Base-by-base conservation (phyloP, 176 grass and related monocot genomes). In the Zoysia pacifica region DNA sequence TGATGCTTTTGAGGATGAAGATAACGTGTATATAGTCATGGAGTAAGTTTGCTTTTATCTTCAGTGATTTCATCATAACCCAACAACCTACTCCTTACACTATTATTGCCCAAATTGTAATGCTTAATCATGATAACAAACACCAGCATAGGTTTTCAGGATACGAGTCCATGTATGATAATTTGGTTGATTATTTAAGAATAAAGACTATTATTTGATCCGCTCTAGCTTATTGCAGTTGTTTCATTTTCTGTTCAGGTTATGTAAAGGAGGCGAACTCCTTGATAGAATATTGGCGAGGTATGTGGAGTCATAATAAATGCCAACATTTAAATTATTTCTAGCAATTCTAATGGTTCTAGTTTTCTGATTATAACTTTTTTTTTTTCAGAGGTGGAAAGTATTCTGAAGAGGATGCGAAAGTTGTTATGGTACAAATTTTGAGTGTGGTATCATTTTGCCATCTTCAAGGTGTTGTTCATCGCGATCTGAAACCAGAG, bases 401-500 rank as follows among this genome's bases (percentile, higher is more conserved):
- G 76, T 99, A 99, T 72, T 93, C 97, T 48, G 97, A 99, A 91
- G 97, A 99, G 72, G 97, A 99, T 86, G 97, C 97, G 35, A 99
- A 96, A 65, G 75, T 73, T 37, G 90, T 99, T 51, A 91, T 99
- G 84, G 76, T 93, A 78, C 97, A 99, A 87, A 96, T 99, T 85
- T 89, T 99, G 86, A 84, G 81, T 91, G 82, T 93, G 55, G 93
- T 96, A 55, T 95, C 97, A 42, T 99, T 93, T 76, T 99, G 97
- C 73, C 97, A 99, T 96, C 97, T 99, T 74, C 97, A 99, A 85
- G 93, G 97, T 84, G 93, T 99, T 75, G 97, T 99, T 87, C 97
- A 99, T 54, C 88, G 97, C 15, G 97, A 99, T 89, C 77, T 99
- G 62, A 99, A 99, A 86, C 97, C 97, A 54, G 97, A 99, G 92